Evolutionary conservation across 208 protist species (phyloP).

Genomic region (Acanthamoeba royreba): DNA sequence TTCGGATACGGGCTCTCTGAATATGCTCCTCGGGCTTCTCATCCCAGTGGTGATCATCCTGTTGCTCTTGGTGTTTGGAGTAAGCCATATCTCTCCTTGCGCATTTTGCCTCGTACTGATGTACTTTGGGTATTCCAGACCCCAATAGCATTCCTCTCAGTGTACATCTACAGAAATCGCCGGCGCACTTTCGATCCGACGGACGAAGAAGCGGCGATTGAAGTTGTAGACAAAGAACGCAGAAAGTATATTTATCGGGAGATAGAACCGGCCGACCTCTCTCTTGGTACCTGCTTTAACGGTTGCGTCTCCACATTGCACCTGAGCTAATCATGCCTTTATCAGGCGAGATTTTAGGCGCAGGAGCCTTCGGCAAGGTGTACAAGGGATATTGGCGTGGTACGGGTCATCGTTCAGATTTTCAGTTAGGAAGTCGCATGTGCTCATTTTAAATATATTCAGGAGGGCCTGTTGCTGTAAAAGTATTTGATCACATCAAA

Average conservation of each 20-base stretch:
- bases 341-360: not conserved
- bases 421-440: too few species aligned
- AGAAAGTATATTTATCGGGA: not conserved
- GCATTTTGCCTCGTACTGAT: not conserved
- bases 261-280: not conserved
- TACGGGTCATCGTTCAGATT: too few species aligned
- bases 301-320: not conserved
- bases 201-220: not conserved
- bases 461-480: not conserved
- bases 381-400: not conserved
- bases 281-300: not conserved
- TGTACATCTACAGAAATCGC: not conserved
- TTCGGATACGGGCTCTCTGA: too few species aligned
- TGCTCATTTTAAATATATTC: too few species aligned
- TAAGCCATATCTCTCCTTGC: not conserved
- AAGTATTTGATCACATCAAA: not conserved
- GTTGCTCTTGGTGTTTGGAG: not conserved
- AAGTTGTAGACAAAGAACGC: not conserved
- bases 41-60: not conserved
- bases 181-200: not conserved
- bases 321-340: not conserved
- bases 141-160: not conserved
- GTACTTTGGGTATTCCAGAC: not conserved
- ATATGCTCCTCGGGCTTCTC: not conserved
- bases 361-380: not conserved